phyloP scores from a whole-genome alignment of 129 eudicot species.

The Tanacetum coccineum region DNA sequence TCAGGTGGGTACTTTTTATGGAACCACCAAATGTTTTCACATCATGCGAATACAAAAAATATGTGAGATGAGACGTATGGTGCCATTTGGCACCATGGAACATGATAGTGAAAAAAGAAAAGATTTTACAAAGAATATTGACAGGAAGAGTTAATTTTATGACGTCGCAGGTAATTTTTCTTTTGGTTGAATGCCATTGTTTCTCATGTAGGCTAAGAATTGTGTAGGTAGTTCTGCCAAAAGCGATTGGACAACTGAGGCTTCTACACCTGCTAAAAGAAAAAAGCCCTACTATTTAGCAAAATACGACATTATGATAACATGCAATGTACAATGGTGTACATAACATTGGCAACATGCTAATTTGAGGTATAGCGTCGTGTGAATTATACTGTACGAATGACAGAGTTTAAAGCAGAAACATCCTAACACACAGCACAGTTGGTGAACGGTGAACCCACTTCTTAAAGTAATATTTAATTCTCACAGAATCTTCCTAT shows the following conservation, averaged over 20 bases:
- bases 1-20: slow-evolving; percentile 11
- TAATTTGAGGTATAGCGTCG: neutral
- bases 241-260: slow-evolving; percentile 82
- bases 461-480: too few relatives aligned
- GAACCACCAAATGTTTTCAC: slow-evolving; percentile 12
- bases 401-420: neutral
- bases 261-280: slow-evolving; percentile 57
- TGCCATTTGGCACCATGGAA: slow-evolving; percentile 22
- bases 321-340: neutral
- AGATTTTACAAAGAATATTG: slow-evolving; percentile 28
- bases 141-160: slow-evolving; percentile 29
- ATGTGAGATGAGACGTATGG: slow-evolving; percentile 10
- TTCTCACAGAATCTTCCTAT: too few relatives aligned
- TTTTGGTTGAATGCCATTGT: slow-evolving; percentile 58
- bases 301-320: neutral
- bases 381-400: neutral
- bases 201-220: slow-evolving; percentile 76
- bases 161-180: slow-evolving; percentile 23
- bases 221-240: slow-evolving; percentile 88
- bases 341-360: neutral
- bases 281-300: slow-evolving; percentile 2
- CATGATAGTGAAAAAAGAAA: slow-evolving; percentile 11
- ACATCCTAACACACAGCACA: neutral
- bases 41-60: slow-evolving; percentile 26
- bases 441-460: too few relatives aligned